These are phyloP conservation scores for Parmales sp. DNA, from an alignment of 108 stramenopile genomes.

Conservation along the genomic window DNA sequence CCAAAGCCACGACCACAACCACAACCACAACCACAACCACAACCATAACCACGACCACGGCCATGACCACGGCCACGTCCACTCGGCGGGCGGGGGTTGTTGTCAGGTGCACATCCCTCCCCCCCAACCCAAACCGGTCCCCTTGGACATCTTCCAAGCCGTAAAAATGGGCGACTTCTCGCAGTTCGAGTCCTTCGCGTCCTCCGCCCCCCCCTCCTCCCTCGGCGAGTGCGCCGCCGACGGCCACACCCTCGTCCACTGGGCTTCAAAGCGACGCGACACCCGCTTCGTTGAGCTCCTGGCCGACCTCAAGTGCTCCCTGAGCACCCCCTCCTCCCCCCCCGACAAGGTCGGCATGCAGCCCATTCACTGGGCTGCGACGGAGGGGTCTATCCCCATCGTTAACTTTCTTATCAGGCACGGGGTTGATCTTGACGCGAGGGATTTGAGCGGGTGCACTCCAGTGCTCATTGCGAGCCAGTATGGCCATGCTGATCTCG, in stretches of 20 bases:
- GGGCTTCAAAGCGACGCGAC: slow-evolving; percentile 84
- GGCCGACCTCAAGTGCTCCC: slow-evolving; percentile 39
- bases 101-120: too few relatives aligned
- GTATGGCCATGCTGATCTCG: slow-evolving; percentile 84
- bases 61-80: too few relatives aligned
- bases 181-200: not conserved
- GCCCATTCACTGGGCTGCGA: slow-evolving; percentile 91
- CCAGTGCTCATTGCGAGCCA: slow-evolving; percentile 84
- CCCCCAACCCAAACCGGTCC: too few relatives aligned
- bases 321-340: slow-evolving; percentile 36
- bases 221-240: slow-evolving; percentile 32
- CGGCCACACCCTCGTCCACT: slow-evolving; percentile 79
- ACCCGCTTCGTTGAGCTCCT: slow-evolving; percentile 49
- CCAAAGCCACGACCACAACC: too few relatives aligned
- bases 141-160: not conserved
- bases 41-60: too few relatives aligned
- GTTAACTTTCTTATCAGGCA: slow-evolving; percentile 48
- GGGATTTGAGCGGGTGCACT: slow-evolving; percentile 61
- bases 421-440: slow-evolving; percentile 25
- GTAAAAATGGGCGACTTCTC: not conserved
- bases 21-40: too few relatives aligned
- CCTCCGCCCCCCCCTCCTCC: not conserved
- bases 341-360: slow-evolving; percentile 74
- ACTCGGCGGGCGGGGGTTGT: too few relatives aligned
- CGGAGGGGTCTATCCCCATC: slow-evolving; percentile 69